Percentiles rank a stretch among this genome's conserved stretches.
Evolutionary conservation across 169 alveolate species (phyloP).

Genomic region (Plasmodium vivax): DNA sequence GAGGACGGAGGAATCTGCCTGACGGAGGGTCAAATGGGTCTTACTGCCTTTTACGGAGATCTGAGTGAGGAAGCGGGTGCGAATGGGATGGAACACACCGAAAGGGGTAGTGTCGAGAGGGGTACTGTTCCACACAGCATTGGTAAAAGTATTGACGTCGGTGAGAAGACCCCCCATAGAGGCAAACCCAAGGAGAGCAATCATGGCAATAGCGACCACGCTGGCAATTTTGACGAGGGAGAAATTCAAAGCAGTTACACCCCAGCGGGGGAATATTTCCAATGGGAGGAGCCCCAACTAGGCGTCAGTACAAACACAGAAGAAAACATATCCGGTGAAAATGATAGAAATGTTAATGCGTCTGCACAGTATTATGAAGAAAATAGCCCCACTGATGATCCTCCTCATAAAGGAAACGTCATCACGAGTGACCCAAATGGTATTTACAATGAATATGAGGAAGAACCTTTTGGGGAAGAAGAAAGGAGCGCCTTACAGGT

Average conservation of each 20-base stretch:
- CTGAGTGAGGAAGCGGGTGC: not conserved
- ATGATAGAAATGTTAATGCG: not conserved
- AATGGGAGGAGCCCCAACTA: not conserved
- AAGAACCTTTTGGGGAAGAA: not conserved
- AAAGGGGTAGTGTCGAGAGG: not conserved
- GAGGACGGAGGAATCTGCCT: not conserved
- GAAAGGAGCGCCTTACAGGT: not conserved
- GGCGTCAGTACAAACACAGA: not conserved
- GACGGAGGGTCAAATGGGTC: not conserved
- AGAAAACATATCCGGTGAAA: not conserved
- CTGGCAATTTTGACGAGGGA: not conserved
- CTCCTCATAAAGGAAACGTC: not conserved
- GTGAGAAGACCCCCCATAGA: too few species aligned
- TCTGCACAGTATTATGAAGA: not conserved
- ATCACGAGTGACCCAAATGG: not conserved
- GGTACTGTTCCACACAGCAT: not conserved
- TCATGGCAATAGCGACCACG: not conserved
- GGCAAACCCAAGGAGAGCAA: not conserved
- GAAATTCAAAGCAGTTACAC: not conserved
- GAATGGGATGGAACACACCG: not conserved
- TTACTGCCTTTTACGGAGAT: not conserved
- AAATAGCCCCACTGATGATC: not conserved
- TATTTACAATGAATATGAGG: not conserved
- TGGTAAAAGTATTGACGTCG: not conserved
- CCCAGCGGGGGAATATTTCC: not conserved